phyloP scores from a whole-genome alignment of 306 rosid genomes.

The Hippophae rhamnoides region DNA sequence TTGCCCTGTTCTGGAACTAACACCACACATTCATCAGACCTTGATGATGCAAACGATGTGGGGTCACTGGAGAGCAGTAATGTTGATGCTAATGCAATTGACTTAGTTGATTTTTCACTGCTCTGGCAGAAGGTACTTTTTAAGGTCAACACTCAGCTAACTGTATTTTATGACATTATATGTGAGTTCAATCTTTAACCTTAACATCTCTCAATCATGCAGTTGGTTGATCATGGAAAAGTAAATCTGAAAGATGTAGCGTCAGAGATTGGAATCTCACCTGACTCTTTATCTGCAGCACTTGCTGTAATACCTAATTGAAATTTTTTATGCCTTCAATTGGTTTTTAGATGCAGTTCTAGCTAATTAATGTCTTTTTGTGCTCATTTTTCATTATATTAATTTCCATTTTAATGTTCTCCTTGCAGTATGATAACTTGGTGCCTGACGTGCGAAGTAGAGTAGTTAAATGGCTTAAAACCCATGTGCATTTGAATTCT shows the following conservation, averaged over 20 bases:
- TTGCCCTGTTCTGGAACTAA: slow-evolving; percentile 25
- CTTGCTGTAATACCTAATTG: slow-evolving; percentile 42
- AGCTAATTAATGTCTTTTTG: neutral
- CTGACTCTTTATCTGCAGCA: slow-evolving; percentile 59
- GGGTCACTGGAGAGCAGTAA: slow-evolving; percentile 25
- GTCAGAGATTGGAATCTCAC: slow-evolving; percentile 61
- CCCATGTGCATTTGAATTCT: slow-evolving; percentile 51
- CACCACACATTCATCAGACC: slow-evolving; percentile 19
- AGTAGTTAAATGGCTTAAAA: slow-evolving; percentile 71
- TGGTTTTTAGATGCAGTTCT: neutral
- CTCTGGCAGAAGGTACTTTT: slow-evolving; percentile 64
- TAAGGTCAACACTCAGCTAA: slow-evolving; percentile 4
- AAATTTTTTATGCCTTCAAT: slow-evolving; percentile 4
- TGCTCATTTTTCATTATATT: slow-evolving; percentile 2
- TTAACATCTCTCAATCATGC: slow-evolving; percentile 25
- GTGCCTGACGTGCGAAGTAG: slow-evolving; percentile 57
- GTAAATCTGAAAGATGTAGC: slow-evolving; percentile 74
- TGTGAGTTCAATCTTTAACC: slow-evolving; percentile 18
- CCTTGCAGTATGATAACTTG: slow-evolving; percentile 51
- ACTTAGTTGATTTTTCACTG: slow-evolving; percentile 39
- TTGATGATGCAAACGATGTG: slow-evolving; percentile 27
- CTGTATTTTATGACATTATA: slow-evolving; percentile 10
- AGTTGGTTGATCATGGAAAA: slow-evolving; percentile 90
- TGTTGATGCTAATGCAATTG: slow-evolving; percentile 40
- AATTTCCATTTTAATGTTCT: slow-evolving; percentile 7